Evolutionary conservation across 2,329 filamentous ascomycete genomes (phyloP), one percentile per base, ranked within the genome.

Genomic region (Penicillium sp.): DNA sequence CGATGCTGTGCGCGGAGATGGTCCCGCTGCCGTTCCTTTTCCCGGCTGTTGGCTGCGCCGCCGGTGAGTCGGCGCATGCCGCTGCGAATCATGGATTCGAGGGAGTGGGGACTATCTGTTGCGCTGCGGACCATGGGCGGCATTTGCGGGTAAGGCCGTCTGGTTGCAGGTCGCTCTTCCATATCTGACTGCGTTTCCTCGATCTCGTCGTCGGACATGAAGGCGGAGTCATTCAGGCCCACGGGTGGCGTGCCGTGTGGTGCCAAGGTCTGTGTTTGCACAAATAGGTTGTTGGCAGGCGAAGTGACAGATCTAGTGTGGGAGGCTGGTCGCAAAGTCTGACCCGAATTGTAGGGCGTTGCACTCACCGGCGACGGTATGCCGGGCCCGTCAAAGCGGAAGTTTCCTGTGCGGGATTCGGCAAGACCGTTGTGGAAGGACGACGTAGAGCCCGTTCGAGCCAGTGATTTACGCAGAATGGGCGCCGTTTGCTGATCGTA

Each of bases 401-500:
- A 74, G 4, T 83, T 80, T 1, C 84, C 80, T 22, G 87, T 76
- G 25, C 82, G 79, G 42, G 78, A 79, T 64, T 96, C 92, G 1
- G 86, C 83, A 62, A 96, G 92, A 4, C 90, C 90, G 63, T 92
- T 95, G 62, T 96, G 90, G 70, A 97, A 94, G 0, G 87, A 88
- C 0, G 82, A 81, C 1, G 85, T 82, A 45, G 84, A 88, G 33
- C 87, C 86, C 57, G 85, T 92, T 10, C 89, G 66, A 20, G 80
- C 82, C 22, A 88, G 79, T 0, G 90, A 94, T 65, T 94, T 89
- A 62, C 94, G 88, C 5, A 96, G 75, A 46, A 96, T 95, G 0
- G 92, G 92, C 10, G 94, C 79, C 6, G 94, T 95, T 67, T 95
- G 90, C 69, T 96, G 90, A 63, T 96, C 92, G 70, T 97, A 96